Base-by-base conservation (phyloP, 176 grass and related monocot genomes). In the Carex myosuroides region DNA sequence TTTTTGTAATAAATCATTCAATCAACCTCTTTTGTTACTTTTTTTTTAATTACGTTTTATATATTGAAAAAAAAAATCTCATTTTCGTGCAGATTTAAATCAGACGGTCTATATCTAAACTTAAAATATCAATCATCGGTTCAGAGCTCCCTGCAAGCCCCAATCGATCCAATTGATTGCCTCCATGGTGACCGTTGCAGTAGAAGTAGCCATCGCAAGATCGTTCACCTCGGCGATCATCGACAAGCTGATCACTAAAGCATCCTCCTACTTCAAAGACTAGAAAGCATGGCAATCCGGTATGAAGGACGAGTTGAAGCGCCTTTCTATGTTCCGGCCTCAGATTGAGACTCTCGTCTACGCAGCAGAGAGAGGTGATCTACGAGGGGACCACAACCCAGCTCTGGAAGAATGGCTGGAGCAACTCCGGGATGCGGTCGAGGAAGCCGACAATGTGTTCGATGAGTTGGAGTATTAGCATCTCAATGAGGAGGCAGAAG, bases 381-480 rank as follows among this genome's bases (percentile, higher is more conserved):
- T 35, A 0, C 33, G 0, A 35, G 0, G 2, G 33, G 33, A 3
- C 2, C 33, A 35, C 0, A 13, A 33, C n/a, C 68, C 70, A 1
- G 50, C 0, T 50, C 24, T 88, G 17, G 16, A 50, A 70, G 2
- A 30, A 29, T 88, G 87, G 87, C 73, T 88, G n/a, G 17, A n/a
- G 73, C 26, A 13, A 13, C 79, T 87, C 13, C 2, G 24, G 32
- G 65, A 87, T 55, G 85, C 65, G 3, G n/a, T 33, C 0, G 44
- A 88, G 8, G 72, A 53, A 13, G 82, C 81, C 0, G 74, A 73
- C 21, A 50, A 52, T 53, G 26, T 88, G 50, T 16, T 88, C 7
- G 81, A 88, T 61, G 82, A 84, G 17, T 30, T 88, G 14, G 72
- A 88, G 2, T 80, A 84, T 50, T 17, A 8, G 6, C 3, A 6